Conservation (phyloP, 306 rosid species). For the Trifolium fragiferum region DNA sequence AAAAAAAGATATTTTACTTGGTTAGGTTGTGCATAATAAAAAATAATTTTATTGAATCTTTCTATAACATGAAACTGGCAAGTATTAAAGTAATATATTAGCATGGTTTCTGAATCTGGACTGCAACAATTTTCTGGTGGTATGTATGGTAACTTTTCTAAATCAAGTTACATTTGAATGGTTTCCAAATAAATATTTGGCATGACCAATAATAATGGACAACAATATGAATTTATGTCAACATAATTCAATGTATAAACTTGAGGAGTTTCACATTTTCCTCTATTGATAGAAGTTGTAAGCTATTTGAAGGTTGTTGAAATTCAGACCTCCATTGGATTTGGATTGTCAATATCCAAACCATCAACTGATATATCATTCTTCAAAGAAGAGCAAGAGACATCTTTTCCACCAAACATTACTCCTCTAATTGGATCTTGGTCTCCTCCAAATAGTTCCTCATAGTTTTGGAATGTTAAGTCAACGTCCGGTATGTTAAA, state of each 20-base stretch:
- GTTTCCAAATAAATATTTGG: conserved; percentile 12
- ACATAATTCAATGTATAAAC: conserved; percentile 23
- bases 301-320: conserved; percentile 32
- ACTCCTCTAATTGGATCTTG: conserved; percentile 63
- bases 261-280: conserved; percentile 22
- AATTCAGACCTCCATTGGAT: conserved; percentile 60
- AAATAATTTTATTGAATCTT: no score
- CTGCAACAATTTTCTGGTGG: background rate
- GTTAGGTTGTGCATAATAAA: no score
- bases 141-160: conserved; percentile 3
- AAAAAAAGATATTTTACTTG: no score
- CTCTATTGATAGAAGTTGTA: background rate
- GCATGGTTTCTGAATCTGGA: no score
- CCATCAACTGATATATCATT: conserved; percentile 61
- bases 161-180: conserved; percentile 6
- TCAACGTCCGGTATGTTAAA: conserved; percentile 89
- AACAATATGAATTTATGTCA: background rate
- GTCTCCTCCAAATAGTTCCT: conserved; percentile 80
- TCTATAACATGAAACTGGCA: background rate
- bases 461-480: conserved; percentile 73
- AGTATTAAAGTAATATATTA: no score
- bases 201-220: conserved; percentile 2
- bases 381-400: conserved; percentile 57
- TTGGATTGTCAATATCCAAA: conserved; percentile 53
- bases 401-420: conserved; percentile 54